These are phyloP conservation scores for Beta corolliflora DNA, from an alignment of 179 eudicot species.

Conservation along the genomic window DNA sequence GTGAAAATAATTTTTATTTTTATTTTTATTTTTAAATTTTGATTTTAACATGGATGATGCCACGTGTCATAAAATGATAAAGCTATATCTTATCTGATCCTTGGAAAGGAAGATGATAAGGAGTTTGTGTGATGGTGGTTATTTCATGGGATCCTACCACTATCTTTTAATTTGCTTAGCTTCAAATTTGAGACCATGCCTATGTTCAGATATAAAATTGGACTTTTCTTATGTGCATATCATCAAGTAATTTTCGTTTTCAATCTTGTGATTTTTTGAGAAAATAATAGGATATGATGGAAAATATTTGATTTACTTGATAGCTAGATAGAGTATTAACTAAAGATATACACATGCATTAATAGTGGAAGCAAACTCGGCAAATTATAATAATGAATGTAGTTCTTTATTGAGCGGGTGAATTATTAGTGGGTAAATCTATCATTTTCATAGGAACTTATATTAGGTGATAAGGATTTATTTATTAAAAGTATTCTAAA, in stretches of 20 bases:
- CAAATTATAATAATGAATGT: too few species aligned
- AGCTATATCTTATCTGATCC: slow-evolving; percentile 25
- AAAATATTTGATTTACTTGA: too few species aligned
- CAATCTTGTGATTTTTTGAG: too few species aligned
- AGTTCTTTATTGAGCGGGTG: too few species aligned
- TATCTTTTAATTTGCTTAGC: neutral
- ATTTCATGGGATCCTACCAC: neutral
- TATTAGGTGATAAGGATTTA: too few species aligned
- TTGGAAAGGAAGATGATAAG: neutral
- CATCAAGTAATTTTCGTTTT: neutral
- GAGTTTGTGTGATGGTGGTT: slow-evolving; percentile 22
- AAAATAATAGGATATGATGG: too few species aligned
- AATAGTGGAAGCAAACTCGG: too few species aligned
- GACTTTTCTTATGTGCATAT: neutral
- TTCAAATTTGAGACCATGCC: neutral
- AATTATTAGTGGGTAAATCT: too few species aligned
- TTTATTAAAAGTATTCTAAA: too few species aligned
- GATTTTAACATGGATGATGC: slow-evolving; percentile 3
- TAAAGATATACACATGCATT: too few species aligned
- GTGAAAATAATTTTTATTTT: neutral
- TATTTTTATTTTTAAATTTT: neutral
- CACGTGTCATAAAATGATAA: slow-evolving; percentile 21
- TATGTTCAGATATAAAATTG: neutral
- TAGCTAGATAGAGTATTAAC: too few species aligned
- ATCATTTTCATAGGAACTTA: too few species aligned